Evolutionary conservation across 2,329 filamentous ascomycete species (phyloP), one percentile per base, ranked within the genome.

Genomic region (Cadophora sp.): DNA sequence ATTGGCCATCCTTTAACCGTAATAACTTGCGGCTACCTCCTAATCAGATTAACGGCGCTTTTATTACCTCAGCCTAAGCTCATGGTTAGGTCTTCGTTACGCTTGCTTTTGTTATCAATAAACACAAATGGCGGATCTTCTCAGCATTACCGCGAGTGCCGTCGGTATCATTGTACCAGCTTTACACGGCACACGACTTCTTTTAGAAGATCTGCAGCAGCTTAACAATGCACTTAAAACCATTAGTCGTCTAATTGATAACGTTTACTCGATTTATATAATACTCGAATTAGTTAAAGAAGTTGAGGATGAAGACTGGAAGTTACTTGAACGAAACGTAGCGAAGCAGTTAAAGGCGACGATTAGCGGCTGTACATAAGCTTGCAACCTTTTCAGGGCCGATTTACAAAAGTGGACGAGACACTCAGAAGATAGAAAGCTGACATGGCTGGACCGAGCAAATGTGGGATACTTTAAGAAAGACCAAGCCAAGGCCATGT

Each of bases 391-490:
- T n/a, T 77, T 78, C 48, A 73, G 72, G 53, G 67, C 70, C 65
- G 72, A 75, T 65, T 71, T 79, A 60, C 67, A 75, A 62, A 69
- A 68, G 58, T 78, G 76, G 77, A 78, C 77, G 39, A 73, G 73
- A 70, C 76, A 78, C 65, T 77, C 74, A 48, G 60, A 73, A 65
- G 73, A n/a, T n/a, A n/a, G 76, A 56, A 78, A 73, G 61, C 68
- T 79, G 30, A 66, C 73, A 65, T 77, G 70, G 74, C 72, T 68
- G 66, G 77, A 78, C 68, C 72, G 74, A 70, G 72, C 73, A 70
- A 78, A 70, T 61, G 74, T 79, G 27, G 77, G 78, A 66, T 73
- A 78, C 71, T 75, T 79, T 68, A 79, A 76, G 73, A 67, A 79
- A 69, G 68, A 70, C 56, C 69, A 78, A 68, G 69, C 76, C 24